Evolutionary conservation across 331 rosid species (phyloP), one percentile per base, ranked within the genome.

Genomic region (Stylosanthes scabra): DNA sequence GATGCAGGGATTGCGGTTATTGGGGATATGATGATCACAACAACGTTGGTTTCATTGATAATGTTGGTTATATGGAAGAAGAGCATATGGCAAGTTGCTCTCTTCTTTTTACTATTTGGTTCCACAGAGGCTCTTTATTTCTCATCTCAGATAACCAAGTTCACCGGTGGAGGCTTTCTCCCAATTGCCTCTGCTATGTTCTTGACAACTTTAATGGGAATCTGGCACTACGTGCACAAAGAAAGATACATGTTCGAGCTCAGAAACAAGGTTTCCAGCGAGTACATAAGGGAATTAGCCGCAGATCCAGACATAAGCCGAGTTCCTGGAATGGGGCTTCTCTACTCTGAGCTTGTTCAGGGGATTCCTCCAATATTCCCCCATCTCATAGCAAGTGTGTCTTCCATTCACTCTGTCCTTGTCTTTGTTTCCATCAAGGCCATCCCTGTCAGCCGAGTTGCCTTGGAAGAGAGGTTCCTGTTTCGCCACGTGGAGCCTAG

Each of bases 1-100:
- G n/a, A n/a, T n/a, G n/a, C n/a, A n/a, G n/a, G 96, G 28, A 90
- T 93, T 45, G 96, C 98, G 0, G 97, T 93, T 44, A 81, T 93
- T 8, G 70, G 90, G 14, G 96, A 87, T 25, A 88, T 87, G 96
- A 11, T 83, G 57, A 84, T 93, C 29, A 80, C 96, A 7, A 88
- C 98, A 2, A 46, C 80, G 12, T 40, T 90, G 66, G 82, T 87
- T 45, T 59, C 97, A 0, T 82, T 89, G 1, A 87, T 90, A 55
- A 93, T 93, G 98, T 60, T 88, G 1, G 80, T 89, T 0, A 83
- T 90, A 69, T 90, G 97, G 97, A 89, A 90, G 80, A 86, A 85
- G 14, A 93, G 76, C 81, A 62, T 90, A 29, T 83, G 77, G 90
- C 47, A 12, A 31, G 83, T 90, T 2, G 72, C 29, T 45, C 13